Conservation (phyloP, 495 filamentous ascomycete genomes). For the Penicillium parvum region DNA sequence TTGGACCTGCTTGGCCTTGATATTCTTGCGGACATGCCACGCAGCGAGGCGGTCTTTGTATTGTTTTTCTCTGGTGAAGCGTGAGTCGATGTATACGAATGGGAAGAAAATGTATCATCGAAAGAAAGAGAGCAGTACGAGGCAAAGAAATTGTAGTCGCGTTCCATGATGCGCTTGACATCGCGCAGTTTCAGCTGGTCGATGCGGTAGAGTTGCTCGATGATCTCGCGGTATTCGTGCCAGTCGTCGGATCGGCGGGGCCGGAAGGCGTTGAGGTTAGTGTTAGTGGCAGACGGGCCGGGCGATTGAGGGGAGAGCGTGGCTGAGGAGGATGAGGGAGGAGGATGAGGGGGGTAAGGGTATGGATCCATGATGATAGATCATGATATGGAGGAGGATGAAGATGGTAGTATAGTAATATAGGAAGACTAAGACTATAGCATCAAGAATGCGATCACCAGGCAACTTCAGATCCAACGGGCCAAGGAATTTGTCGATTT, state of each 20-base stretch:
- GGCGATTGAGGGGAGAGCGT: slow-evolving; percentile 21
- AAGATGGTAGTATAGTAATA: not conserved
- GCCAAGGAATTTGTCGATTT: slow-evolving; percentile 29
- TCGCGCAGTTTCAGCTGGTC: slow-evolving; percentile 41
- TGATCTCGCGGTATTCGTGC: slow-evolving; percentile 37
- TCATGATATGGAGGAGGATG: not conserved
- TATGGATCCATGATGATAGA: slow-evolving; percentile 15
- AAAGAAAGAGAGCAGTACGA: slow-evolving; percentile 32
- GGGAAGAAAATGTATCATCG: slow-evolving; percentile 11
- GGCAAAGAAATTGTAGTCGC: slow-evolving; percentile 39
- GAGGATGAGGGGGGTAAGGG: no score
- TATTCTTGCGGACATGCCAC: slow-evolving; percentile 44
- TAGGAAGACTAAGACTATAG: slow-evolving; percentile 2
- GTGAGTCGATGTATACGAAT: slow-evolving; percentile 5
- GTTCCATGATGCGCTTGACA: slow-evolving; percentile 42
- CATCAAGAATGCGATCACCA: slow-evolving; percentile 26
- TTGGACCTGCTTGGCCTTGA: slow-evolving; percentile 42
- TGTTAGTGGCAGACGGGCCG: no score
- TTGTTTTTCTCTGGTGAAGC: slow-evolving; percentile 38
- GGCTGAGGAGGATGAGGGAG: slow-evolving; percentile 1
- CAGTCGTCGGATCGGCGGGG: slow-evolving; percentile 43
- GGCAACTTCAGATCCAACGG: slow-evolving; percentile 18
- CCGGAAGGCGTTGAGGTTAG: slow-evolving; percentile 28
- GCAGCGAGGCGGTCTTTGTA: slow-evolving; percentile 44
- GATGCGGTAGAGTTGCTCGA: slow-evolving; percentile 40